Evolutionary conservation across 257 asterid genomes (phyloP).

Genomic region (Nicotiana benthamiana): DNA sequence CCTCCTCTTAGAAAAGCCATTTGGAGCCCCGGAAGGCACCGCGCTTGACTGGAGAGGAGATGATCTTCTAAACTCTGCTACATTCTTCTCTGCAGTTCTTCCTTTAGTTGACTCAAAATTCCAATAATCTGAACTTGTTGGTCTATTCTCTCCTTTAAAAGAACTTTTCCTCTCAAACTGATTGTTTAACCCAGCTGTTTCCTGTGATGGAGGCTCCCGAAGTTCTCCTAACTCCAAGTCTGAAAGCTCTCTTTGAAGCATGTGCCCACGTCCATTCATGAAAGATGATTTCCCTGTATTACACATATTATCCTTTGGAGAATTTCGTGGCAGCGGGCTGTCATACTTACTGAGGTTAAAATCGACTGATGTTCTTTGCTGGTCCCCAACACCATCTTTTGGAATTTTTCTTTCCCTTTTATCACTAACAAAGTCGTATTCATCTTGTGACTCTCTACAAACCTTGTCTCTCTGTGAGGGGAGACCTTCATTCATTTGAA

Average conservation of each 20-base stretch:
- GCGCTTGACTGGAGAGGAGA: constrained; percentile 42
- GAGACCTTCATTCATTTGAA: constrained; percentile 34
- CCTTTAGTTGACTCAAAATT: constrained; percentile 48
- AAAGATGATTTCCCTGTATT: constrained; percentile 33
- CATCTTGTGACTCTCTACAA: constrained; percentile 31
- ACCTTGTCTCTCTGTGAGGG: constrained; percentile 31
- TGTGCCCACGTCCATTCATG: constrained; percentile 44
- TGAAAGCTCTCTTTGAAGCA: constrained; percentile 65
- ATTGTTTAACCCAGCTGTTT: constrained; percentile 37
- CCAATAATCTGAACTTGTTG: constrained; percentile 44
- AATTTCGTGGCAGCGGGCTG: constrained; percentile 25
- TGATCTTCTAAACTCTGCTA: constrained; percentile 37
- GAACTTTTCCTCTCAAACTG: constrained; percentile 51
- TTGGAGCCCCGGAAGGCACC: constrained; percentile 31
- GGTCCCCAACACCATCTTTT: constrained; percentile 42
- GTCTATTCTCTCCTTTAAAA: constrained; percentile 42
- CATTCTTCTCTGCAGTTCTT: constrained; percentile 40
- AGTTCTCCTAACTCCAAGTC: constrained; percentile 94
- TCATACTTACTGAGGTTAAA: constrained; percentile 37
- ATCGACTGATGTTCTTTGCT: constrained; percentile 27
- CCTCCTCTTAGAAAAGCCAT: constrained; percentile 50
- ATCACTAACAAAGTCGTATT: constrained; percentile 28
- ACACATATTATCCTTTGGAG: constrained; percentile 43
- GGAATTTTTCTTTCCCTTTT: constrained; percentile 28
- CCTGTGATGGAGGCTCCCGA: constrained; percentile 65